phyloP scores from a whole-genome alignment of 345 rosid genomes.

The Sapria himalayana region DNA sequence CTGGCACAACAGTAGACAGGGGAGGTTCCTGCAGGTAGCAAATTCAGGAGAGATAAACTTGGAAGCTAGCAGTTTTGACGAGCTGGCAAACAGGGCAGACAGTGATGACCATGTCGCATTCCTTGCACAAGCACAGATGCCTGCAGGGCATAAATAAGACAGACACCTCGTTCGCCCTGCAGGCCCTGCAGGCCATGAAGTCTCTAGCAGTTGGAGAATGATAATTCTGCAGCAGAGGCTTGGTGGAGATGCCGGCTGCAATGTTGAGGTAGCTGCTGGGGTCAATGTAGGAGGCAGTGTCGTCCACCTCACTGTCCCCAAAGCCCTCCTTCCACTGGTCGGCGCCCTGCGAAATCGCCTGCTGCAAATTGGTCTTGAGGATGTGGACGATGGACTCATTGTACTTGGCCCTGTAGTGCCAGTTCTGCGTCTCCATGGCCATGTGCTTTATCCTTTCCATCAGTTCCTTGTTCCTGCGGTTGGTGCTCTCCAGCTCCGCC shows the following conservation, averaged over 20 bases:
- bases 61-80: conserved; percentile 38
- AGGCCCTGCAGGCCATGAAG: conserved; percentile 36
- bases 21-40: no score
- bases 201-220: conserved; percentile 15
- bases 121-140: conserved; percentile 72
- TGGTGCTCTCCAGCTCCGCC: conserved; percentile 43
- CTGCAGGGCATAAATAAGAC: conserved; percentile 67
- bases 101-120: conserved; percentile 32
- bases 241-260: conserved; percentile 11
- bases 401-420: conserved; percentile 64
- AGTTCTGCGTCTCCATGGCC: conserved; percentile 48
- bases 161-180: conserved; percentile 45
- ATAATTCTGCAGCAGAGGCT: conserved; percentile 7
- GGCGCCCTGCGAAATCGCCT: conserved; percentile 52
- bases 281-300: conserved; percentile 42
- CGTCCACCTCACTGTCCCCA: conserved; percentile 68
- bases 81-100: conserved; percentile 69
- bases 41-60: conserved; percentile 33
- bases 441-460: conserved; percentile 44
- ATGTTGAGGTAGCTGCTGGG: conserved; percentile 21
- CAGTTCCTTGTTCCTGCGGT: conserved; percentile 48
- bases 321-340: conserved; percentile 68
- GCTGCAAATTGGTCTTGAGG: conserved; percentile 48
- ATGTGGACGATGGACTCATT: conserved; percentile 51
- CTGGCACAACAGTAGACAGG: no score